Percentiles rank a stretch among this genome's conserved stretches.
Conservation (phyloP, 345 rosid species). For the Cardamine resedifolia region DNA sequence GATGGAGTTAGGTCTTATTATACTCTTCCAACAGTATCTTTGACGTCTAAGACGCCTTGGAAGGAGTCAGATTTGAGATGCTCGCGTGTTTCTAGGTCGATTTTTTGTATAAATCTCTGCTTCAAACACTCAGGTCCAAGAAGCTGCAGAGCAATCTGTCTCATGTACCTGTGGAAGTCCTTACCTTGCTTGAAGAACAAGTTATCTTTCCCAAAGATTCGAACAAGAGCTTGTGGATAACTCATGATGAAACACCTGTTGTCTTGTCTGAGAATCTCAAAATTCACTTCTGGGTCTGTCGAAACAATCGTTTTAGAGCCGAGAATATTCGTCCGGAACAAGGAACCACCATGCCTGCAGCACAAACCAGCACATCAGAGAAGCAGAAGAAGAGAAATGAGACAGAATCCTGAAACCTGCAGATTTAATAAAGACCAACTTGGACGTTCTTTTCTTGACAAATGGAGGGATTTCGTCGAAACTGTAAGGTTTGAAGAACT, state of each 20-base stretch:
- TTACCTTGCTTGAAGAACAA: slow-evolving; percentile 33
- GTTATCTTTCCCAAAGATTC: slow-evolving; percentile 40
- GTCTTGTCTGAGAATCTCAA: slow-evolving; percentile 46
- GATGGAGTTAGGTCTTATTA: neutral
- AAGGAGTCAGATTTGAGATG: slow-evolving; percentile 34
- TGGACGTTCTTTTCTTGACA: slow-evolving; percentile 31
- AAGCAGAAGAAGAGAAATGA: neutral
- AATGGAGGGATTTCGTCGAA: slow-evolving; percentile 35
- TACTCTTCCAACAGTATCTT: slow-evolving; percentile 26
- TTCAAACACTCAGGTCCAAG: slow-evolving; percentile 40
- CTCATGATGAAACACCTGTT: slow-evolving; percentile 38
- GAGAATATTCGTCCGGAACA: slow-evolving; percentile 45
- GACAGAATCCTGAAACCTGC: neutral
- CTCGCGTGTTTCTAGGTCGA: slow-evolving; percentile 28
- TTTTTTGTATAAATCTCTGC: slow-evolving; percentile 20
- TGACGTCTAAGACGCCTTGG: slow-evolving; percentile 33
- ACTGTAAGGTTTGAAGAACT: slow-evolving; percentile 30
- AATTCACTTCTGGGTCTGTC: slow-evolving; percentile 45
- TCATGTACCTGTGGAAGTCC: slow-evolving; percentile 40
- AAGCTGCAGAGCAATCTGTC: slow-evolving; percentile 36
- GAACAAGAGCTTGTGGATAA: slow-evolving; percentile 39
- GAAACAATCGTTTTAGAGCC: slow-evolving; percentile 42
- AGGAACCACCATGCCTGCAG: slow-evolving; percentile 45
- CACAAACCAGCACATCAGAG: neutral
- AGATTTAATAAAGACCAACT: slow-evolving; percentile 11